A percentile compares a stretch with the other conserved stretches of the same genome.
Evolutionary conservation across 257 asterid genomes (phyloP).

Genomic region (Solanum ossicruentum): DNA sequence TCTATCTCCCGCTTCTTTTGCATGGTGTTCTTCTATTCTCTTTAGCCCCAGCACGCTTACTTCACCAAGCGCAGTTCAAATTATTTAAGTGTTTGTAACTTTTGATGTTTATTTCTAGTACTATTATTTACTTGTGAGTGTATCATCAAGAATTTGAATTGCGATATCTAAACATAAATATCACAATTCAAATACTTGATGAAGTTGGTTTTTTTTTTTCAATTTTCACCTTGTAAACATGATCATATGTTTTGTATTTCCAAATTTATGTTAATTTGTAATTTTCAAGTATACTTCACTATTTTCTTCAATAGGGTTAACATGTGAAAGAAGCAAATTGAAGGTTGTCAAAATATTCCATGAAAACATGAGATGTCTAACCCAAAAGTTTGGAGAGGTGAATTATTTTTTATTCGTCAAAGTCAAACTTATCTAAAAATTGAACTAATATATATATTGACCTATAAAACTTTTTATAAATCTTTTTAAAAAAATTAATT

Average conservation of each 20-base stretch:
- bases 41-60: slow-evolving; percentile 41
- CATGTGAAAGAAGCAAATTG: neutral
- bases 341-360: neutral
- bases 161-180: neutral
- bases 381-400: neutral
- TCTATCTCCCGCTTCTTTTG: slow-evolving; percentile 47
- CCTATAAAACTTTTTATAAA: too few relatives aligned
- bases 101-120: neutral
- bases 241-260: neutral
- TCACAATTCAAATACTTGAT: neutral
- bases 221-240: neutral
- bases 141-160: neutral
- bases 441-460: too few relatives aligned
- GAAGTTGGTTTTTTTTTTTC: neutral
- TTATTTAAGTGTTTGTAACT: neutral
- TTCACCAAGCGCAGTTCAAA: slow-evolving; percentile 1
- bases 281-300: neutral
- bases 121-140: neutral
- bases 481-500: too few relatives aligned
- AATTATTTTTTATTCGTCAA: too few relatives aligned
- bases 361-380: neutral
- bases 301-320: neutral
- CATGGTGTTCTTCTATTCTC: slow-evolving; percentile 60
- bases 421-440: too few relatives aligned
- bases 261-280: neutral